Evolutionary conservation across 2,329 filamentous ascomycete genomes (phyloP), one percentile per base, ranked within the genome.

Genomic region (Magnaporthiopsis incrustans): DNA sequence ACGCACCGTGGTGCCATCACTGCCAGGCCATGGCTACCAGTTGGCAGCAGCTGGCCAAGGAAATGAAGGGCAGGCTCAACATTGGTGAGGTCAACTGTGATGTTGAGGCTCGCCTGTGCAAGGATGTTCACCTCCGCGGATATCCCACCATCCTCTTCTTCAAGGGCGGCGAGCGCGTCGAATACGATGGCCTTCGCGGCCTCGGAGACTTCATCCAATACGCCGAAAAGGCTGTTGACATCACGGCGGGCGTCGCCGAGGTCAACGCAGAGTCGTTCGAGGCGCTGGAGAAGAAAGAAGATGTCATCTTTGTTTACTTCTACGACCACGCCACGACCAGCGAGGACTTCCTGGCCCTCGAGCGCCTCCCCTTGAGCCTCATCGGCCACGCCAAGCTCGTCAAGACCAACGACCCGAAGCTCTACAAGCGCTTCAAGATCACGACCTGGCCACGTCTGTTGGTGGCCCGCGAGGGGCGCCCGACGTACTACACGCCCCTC

Each of bases 41-140:
- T 68, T 99, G 95, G 95, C 81, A 87, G 67, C 90, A 94, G 71
- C 86, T 99, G 77, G 90, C 90, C 59, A 92, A 93, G 73, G 91
- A 94, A 72, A 95, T 97, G 91, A 86, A 92, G 75, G 90, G 89
- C 58, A 88, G 86, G 68, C 85, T 99, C 65, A 97, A 98, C 73
- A 82, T 99, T 71, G 95, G 94, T 66, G 93, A 98, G 75, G 94
- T 99, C 68, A 96, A 99, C 77, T 99, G 95, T 73, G 94, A 98
- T 62, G 82, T 82, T 50, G 91, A 98, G 72, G 84, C 86, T 63
- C 84, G 89, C 59, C 84, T 99, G n/a, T 99, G 95, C 82, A 97
- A 96, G 76, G 92, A 98, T 69, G 91, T 91, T 59, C 84, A 84
- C 58, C 84, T 97, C 57, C 82, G 82, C 64, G 89, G 88, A 12